Evolutionary conservation across 306 rosid species (phyloP).

Genomic region (Urtica urens): DNA sequence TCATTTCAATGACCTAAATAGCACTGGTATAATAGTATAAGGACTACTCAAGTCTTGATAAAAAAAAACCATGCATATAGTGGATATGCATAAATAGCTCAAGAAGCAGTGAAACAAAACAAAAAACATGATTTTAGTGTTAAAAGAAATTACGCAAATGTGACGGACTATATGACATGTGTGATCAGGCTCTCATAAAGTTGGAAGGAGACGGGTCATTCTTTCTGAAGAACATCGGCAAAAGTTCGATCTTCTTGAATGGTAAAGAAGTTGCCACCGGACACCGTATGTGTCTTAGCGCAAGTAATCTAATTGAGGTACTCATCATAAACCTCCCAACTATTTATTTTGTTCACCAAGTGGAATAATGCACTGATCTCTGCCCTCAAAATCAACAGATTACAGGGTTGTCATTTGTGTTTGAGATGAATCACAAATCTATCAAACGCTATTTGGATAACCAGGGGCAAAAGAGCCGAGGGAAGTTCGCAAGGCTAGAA

Average conservation of each 20-base stretch:
- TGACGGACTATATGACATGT: no score
- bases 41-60: no score
- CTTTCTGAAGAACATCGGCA: slow-evolving; percentile 57
- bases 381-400: slow-evolving; percentile 42
- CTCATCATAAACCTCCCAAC: slow-evolving; percentile 4
- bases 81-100: no score
- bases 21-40: no score
- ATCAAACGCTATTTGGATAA: slow-evolving; percentile 35
- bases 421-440: slow-evolving; percentile 39
- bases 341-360: no score
- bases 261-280: slow-evolving; percentile 55
- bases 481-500: slow-evolving; percentile 14
- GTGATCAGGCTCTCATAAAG: slow-evolving; percentile 62
- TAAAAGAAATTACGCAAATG: no score
- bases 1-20: no score
- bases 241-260: slow-evolving; percentile 55
- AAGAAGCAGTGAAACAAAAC: no score
- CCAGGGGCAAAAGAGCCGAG: slow-evolving; percentile 7
- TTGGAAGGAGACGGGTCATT: slow-evolving; percentile 66
- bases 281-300: slow-evolving; percentile 32
- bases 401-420: slow-evolving; percentile 51
- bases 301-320: slow-evolving; percentile 69
- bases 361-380: background rate
- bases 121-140: no score
- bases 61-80: no score